These are phyloP conservation scores for Solanum rostratum DNA, from an alignment of 257 asterid genomes.

Conservation along the genomic window DNA sequence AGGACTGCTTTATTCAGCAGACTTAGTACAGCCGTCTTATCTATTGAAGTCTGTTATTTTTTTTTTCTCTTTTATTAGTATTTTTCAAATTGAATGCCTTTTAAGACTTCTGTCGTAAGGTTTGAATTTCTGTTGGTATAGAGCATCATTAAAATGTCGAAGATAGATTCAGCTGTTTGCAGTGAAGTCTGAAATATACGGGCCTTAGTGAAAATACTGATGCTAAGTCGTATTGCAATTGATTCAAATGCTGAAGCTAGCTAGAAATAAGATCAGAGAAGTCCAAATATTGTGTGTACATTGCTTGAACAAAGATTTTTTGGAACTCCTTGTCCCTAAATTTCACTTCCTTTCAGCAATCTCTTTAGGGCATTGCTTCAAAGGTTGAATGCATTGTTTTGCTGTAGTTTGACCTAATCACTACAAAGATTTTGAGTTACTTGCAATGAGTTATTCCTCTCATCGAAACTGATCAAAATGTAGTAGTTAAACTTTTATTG, in stretches of 20 bases:
- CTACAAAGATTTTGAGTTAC: background rate
- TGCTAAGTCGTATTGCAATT: background rate
- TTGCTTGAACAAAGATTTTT: background rate
- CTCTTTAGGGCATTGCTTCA: background rate
- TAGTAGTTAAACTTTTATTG: background rate
- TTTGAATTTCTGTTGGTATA: background rate
- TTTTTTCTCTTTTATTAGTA: background rate
- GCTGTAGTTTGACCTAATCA: background rate
- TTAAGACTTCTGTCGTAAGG: background rate
- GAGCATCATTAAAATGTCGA: background rate
- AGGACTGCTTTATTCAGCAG: background rate
- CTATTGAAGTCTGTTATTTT: background rate
- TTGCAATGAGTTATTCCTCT: background rate
- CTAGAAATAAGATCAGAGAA: background rate
- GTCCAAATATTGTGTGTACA: background rate
- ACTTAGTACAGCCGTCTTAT: background rate
- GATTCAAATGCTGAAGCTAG: background rate
- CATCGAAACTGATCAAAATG: background rate
- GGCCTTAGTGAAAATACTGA: background rate
- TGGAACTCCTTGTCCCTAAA: background rate
- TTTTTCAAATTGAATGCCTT: background rate
- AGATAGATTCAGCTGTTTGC: background rate
- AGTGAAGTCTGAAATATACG: background rate
- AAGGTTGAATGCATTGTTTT: background rate
- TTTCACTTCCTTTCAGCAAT: background rate